Conservation (phyloP, 495 filamentous ascomycete genomes). For the Neurospora sp. region DNA sequence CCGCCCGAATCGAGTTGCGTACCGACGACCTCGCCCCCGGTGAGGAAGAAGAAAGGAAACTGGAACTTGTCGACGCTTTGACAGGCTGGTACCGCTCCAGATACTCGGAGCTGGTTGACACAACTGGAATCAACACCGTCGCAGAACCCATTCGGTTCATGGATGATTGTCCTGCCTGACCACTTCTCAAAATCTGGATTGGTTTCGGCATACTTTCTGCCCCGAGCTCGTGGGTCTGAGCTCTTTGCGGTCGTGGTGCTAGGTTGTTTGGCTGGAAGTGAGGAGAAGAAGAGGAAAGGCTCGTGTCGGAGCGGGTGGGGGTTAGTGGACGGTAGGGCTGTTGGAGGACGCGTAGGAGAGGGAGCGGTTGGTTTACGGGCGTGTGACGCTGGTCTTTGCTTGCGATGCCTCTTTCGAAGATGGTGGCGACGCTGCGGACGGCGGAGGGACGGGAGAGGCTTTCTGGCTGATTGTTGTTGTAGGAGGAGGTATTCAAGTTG, state of each 20-base stretch:
- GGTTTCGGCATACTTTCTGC: not conserved
- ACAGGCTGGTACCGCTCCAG: constrained; percentile 3
- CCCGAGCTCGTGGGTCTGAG: not conserved
- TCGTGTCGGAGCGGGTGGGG: not conserved
- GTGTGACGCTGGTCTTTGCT: not conserved
- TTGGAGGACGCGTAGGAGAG: not conserved
- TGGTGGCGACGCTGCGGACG: not conserved
- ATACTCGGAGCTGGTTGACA: not conserved
- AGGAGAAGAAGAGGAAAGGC: not conserved
- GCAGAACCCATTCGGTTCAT: not conserved
- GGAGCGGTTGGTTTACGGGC: not conserved
- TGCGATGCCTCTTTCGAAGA: not conserved
- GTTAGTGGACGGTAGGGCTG: not conserved
- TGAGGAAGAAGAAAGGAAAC: not conserved
- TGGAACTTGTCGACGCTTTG: not conserved
- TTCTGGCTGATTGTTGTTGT: not conserved
- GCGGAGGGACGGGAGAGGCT: not conserved
- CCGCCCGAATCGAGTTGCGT: not conserved
- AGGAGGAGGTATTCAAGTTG: not conserved
- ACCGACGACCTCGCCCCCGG: too few species aligned
- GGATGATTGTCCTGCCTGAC: not conserved
- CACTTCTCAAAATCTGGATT: not conserved
- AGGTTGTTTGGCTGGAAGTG: not conserved
- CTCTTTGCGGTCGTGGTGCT: not conserved
- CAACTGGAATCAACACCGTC: not conserved